These are phyloP conservation scores for Blepharisma undulans DNA, from an alignment of 169 alveolate genomes.

Conservation along the genomic window DNA sequence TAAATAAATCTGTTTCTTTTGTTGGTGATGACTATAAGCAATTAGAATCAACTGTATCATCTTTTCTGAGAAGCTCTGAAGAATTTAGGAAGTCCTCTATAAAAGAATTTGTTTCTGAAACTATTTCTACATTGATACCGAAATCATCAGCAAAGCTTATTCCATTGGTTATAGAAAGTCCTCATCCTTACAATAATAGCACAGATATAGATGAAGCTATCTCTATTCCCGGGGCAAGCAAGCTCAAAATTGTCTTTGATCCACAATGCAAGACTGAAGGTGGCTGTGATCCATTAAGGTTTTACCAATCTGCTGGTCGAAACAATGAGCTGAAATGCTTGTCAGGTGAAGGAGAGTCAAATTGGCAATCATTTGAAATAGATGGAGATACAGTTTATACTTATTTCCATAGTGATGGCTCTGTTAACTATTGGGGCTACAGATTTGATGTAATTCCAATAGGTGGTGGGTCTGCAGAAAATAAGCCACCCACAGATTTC, in stretches of 20 bases:
- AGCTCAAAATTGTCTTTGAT: conserved; percentile 10
- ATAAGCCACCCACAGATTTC: background rate
- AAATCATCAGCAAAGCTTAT: background rate
- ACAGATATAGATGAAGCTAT: background rate
- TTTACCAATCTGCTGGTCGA: background rate
- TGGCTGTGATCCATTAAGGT: conserved; percentile 2
- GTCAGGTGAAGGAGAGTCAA: conserved; percentile 10
- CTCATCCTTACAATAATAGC: conserved; percentile 16
- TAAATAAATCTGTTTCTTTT: background rate
- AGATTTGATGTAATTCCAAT: conserved; percentile 21
- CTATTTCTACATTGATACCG: background rate
- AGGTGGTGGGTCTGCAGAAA: background rate
- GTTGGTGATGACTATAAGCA: background rate
- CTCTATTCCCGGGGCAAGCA: conserved; percentile 9
- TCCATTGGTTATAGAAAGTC: background rate
- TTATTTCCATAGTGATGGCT: conserved; percentile 28
- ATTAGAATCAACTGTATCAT: background rate
- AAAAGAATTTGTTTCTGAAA: background rate
- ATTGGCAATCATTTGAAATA: background rate
- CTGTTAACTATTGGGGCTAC: conserved; percentile 28
- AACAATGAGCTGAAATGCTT: background rate
- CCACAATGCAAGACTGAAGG: conserved; percentile 6
- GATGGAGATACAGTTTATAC: conserved; percentile 21
- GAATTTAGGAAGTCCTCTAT: background rate
- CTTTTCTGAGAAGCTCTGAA: background rate